Conservation (phyloP, 768 basidiomycete genomes). For the Pisolithus orientalis region DNA sequence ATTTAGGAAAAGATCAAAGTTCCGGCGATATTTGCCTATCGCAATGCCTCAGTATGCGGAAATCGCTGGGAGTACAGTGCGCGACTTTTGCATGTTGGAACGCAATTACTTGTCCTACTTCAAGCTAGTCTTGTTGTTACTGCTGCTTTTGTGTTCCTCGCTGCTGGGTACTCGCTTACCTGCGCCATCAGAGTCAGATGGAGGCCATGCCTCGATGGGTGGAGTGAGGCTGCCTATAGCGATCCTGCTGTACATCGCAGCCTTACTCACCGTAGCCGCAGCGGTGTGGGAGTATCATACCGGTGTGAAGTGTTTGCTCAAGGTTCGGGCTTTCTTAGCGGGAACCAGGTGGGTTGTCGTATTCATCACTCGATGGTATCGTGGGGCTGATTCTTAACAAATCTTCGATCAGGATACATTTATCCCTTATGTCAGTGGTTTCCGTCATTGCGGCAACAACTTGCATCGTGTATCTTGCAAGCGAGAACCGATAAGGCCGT, state of each 20-base stretch:
- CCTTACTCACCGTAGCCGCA: slow-evolving; percentile 47
- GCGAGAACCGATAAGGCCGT: slow-evolving; percentile 11
- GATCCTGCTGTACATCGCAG: slow-evolving; percentile 45
- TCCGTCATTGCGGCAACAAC: slow-evolving; percentile 44
- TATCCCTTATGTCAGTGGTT: slow-evolving; percentile 45
- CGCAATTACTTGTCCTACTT: slow-evolving; percentile 66
- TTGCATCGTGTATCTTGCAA: slow-evolving; percentile 43
- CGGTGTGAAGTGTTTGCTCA: slow-evolving; percentile 49
- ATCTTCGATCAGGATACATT: slow-evolving; percentile 36
- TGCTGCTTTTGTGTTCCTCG: slow-evolving; percentile 57
- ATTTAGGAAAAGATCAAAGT: neutral
- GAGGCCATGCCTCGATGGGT: slow-evolving; percentile 19
- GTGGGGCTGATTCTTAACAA: no score
- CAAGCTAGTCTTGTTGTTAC: slow-evolving; percentile 59
- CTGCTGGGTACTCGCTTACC: slow-evolving; percentile 58
- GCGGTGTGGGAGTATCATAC: slow-evolving; percentile 64
- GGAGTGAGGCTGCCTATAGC: slow-evolving; percentile 42
- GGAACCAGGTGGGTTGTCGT: slow-evolving; percentile 42
- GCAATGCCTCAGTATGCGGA: slow-evolving; percentile 27
- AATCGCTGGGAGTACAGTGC: slow-evolving; percentile 54
- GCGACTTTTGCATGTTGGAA: slow-evolving; percentile 77
- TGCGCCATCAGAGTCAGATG: slow-evolving; percentile 18
- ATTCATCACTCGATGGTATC: no score
- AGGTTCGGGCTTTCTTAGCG: slow-evolving; percentile 53
- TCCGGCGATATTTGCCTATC: neutral